A percentile compares a stretch with the other conserved stretches of the same genome.
Conservation (phyloP, 768 basidiomycete genomes). For the Phlebiopsis flavidoalba region DNA sequence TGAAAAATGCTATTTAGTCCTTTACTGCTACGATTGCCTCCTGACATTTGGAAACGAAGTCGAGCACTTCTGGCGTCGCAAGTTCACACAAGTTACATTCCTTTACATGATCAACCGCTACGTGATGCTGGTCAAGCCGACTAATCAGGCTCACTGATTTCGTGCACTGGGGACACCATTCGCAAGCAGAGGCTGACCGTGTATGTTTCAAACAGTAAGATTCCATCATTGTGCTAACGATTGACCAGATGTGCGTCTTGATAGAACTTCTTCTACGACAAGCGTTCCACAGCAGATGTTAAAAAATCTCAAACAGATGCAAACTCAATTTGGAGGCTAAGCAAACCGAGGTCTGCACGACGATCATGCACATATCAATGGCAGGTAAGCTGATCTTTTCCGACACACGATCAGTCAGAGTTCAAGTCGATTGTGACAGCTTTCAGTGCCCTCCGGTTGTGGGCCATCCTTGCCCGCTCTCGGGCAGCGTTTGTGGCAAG, state of each 20-base stretch:
- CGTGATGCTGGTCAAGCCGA: slow-evolving; percentile 12
- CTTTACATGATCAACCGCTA: slow-evolving; percentile 19
- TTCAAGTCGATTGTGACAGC: background rate
- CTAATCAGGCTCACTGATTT: background rate
- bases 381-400: background rate
- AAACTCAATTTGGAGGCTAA: background rate
- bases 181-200: background rate
- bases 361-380: background rate
- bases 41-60: slow-evolving; percentile 14
- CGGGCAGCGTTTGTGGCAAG: background rate
- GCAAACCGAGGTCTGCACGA: background rate
- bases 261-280: too few relatives aligned
- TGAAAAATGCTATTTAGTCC: background rate
- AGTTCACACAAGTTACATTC: slow-evolving; percentile 7
- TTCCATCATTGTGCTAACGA: background rate
- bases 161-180: background rate
- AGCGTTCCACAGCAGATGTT: too few relatives aligned
- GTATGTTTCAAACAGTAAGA: background rate
- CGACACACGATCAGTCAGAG: too few relatives aligned
- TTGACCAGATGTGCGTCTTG: too few relatives aligned
- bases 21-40: slow-evolving; percentile 15
- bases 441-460: background rate
- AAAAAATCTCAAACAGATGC: background rate
- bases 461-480: background rate
- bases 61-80: slow-evolving; percentile 12